Evolutionary conservation across 106 monocot species (phyloP), one percentile per base, ranked within the genome.

Genomic region (Platanthera guangdongensis): DNA sequence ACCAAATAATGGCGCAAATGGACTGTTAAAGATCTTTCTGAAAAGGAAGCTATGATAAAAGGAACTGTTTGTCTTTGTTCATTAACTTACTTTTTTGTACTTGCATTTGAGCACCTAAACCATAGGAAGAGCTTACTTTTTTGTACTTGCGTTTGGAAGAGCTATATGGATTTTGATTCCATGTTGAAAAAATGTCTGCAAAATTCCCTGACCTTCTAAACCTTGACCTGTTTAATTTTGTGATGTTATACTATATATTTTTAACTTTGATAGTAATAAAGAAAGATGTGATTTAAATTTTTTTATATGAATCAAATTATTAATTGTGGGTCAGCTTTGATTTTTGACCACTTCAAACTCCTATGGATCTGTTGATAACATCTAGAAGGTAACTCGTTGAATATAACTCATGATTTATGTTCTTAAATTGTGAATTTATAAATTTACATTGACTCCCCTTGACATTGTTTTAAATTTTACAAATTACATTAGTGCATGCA

Each of bases 171-270:
- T 32, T 65, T 65, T 30, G 30, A 65, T 65, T 8, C 65, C 9
- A 65, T 65, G 30, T 30, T 13, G 32, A 63, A 11, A 39, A 65
- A 30, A 65, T 30, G 32, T 30, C 32, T 65, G 65, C 32, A 65
- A 0, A 25, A 9, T 65, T 12, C 65, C 32, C 32, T 65, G 10
- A 65, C 25, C 30, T 10, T 30, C 12, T 65, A 30, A 65, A 65
- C 32, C 25, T 30, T 65, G 65, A 65, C 19, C 30, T 65, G 32
- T 65, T 65, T 65, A 30, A 62, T 65, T 65, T 65, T n/a, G 32
- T 65, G 12, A 30, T 30, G 32, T 65, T 65, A 30, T 9, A 7
- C 25, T 65, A 3, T 32, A 19, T 65, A 65, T 30, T 65, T 65
- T 30, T 10, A 65, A 32, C 11, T 65, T 65, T n/a, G 25, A 65